Base-by-base conservation (phyloP, 129 eudicot genomes). In the Escallonia rubra region DNA sequence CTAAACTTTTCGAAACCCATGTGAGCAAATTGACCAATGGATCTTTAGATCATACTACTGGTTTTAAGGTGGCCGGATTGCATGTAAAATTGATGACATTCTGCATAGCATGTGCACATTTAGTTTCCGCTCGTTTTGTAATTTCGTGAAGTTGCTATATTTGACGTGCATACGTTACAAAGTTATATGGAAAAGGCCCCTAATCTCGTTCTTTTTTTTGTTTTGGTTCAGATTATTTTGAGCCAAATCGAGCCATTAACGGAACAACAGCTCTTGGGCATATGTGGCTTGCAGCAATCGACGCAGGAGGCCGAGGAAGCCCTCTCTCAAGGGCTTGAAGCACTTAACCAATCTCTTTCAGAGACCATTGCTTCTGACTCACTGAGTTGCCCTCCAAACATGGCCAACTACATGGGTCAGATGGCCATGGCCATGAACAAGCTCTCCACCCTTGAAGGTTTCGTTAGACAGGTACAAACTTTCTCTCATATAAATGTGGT, bases 351-450 rank as follows among this genome's bases (percentile, higher is more conserved):
- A 48, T 86, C 95, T 8, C 70, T 93, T 39, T 80, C 92, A 0
- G 96, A 89, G 50, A 87, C 91, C 46, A 84, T 93, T 57, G 78
- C 87, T 54, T 87, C 93, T 0, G 96, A 89, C 67, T 79, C 99
- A 53, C 75, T 93, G 15, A 84, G 80, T 60, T 65, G 83, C 60
- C 87, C 96, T 8, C 82, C 92, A 13, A 89, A 86, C 81, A 89
- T 89, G 95, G 83, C 80, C 61, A 86, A 81, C 74, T 89, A 89
- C 88, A 90, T 87, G 92, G 88, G 87, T 53, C 97, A 90, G 70
- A 85, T 91, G 96, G 90, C 95, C 67, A 66, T 82, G 40, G 97
- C 97, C 81, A 87, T 87, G 84, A 87, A 67, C 83, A 87, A 87
- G 68, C 92, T 91, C 70, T 80, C 96, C 52, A 79, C 87, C 61